Base-by-base conservation (phyloP, 495 filamentous ascomycete genomes). In the Hypoxylon lenormandii region DNA sequence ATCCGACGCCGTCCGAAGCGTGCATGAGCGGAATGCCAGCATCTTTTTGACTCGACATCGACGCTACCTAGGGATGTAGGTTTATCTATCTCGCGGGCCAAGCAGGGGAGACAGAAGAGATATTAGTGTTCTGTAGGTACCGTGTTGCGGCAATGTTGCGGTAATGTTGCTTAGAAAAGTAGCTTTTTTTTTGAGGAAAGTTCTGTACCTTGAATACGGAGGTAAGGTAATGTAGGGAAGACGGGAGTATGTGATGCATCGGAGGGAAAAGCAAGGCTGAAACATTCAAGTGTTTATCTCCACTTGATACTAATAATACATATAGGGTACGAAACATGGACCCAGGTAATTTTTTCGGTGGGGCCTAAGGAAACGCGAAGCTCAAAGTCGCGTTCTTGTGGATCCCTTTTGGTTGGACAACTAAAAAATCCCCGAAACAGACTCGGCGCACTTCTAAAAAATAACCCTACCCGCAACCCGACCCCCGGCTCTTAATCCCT, bases 21-120 rank as follows among this genome's bases (percentile, higher is more conserved):
- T 92, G 82, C n/a, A 82, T 83, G 60, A 95, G 87, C 1, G 86
- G 81, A 64, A 92, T 87, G 43, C 84, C 85, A 8, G 69, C 74
- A n/a, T 86, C 80, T 3, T 80, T 72, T 79, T 89, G 88, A 22
- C 85, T 87, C 10, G 87, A 84, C 88, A 90, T 90, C 50, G 12
- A 15, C 15, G 15, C 48, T 18, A 7, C 33, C 13, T 21, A 40
- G 15, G 7, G n/a, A n/a, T n/a, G n/a, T n/a, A n/a, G n/a, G n/a
- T n/a, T n/a, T n/a, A n/a, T 23, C 16, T 16, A 22, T n/a, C 8
- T 3, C 23, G 16, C 22, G 50, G 10, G 30, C 30, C 1, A 33
- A 7, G 30, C 30, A 33, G 10, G 30, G 6, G 30, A 33, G 2
- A 33, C 30, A 11, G 6, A 7, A 33, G 30, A 5, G 30, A 5